These are phyloP conservation scores for Yarrowia galli DNA, from an alignment of 1,139 yeast genomes.

Conservation along the genomic window DNA sequence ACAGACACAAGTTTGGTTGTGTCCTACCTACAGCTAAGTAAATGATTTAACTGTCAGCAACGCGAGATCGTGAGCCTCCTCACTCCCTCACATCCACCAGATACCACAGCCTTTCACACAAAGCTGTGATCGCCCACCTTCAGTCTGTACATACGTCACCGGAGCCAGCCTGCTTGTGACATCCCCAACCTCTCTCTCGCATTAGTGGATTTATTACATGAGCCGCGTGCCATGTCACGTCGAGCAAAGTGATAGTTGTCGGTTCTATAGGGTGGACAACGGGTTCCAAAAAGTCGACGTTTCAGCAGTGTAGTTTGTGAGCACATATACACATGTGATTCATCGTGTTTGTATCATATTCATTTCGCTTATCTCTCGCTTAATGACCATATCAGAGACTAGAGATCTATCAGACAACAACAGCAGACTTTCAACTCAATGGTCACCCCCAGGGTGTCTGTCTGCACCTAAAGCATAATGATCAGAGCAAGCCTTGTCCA, in stretches of 20 bases:
- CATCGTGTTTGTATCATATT: neutral
- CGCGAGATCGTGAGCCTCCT: no score
- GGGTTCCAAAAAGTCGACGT: neutral
- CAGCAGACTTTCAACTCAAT: conserved; percentile 1
- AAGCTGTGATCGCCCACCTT: neutral
- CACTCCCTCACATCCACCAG: no score
- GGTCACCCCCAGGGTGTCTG: conserved; percentile 19
- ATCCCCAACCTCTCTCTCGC: conserved; percentile 1
- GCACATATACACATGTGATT: no score
- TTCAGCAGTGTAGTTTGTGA: no score
- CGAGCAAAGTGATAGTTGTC: neutral
- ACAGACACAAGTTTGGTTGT: neutral
- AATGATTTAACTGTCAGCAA: no score
- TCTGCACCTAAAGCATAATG: neutral
- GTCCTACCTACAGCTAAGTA: no score
- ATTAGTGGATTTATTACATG: conserved; percentile 17
- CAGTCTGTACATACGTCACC: neutral
- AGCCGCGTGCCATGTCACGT: conserved; percentile 48
- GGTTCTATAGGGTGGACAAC: neutral
- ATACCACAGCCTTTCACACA: no score
- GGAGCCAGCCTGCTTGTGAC: no score
- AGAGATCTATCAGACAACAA: no score
- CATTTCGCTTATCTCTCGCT: neutral
- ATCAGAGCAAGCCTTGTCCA: conserved; percentile 13
- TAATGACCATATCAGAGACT: no score